Percentiles rank a stretch among this genome's conserved stretches.
These are phyloP conservation scores for Takashimella tepidaria DNA, from an alignment of 1,284 basidiomycete species.

Conservation along the genomic window DNA sequence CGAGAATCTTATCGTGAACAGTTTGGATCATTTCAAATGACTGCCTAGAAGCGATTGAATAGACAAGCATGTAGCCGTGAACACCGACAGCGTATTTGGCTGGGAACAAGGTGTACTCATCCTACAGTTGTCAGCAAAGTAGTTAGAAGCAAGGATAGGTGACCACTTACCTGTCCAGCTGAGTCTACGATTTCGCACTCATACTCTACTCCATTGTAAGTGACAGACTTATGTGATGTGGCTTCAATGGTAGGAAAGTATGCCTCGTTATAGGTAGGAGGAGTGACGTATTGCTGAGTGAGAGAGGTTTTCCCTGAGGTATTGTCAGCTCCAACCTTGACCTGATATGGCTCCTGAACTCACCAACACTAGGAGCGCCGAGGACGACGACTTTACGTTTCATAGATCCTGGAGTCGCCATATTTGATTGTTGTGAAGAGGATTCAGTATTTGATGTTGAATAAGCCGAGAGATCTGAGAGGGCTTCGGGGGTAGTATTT, in stretches of 20 bases:
- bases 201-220: slow-evolving; percentile 77
- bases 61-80: slow-evolving; percentile 84
- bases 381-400: slow-evolving; percentile 81
- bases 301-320: slow-evolving; percentile 69
- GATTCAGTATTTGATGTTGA: background rate
- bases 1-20: slow-evolving; percentile 94
- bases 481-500: background rate
- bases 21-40: slow-evolving; percentile 96
- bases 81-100: slow-evolving; percentile 77
- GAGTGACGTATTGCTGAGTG: slow-evolving; percentile 65
- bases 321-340: background rate
- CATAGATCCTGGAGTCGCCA: slow-evolving; percentile 25
- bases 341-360: too few species aligned
- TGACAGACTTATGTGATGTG: slow-evolving; percentile 78
- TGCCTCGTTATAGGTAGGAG: slow-evolving; percentile 63
- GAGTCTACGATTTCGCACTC: slow-evolving; percentile 98
- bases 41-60: slow-evolving; percentile 84
- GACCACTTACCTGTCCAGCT: slow-evolving; percentile 63
- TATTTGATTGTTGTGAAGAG: background rate
- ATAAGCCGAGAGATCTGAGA: background rate
- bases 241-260: slow-evolving; percentile 96
- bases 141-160: background rate
- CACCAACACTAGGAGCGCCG: slow-evolving; percentile 73
- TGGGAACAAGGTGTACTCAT: slow-evolving; percentile 78
- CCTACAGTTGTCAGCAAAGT: slow-evolving; percentile 51